Evolutionary conservation across 768 basidiomycete genomes (phyloP).

Genomic region (Pholiota microspora): DNA sequence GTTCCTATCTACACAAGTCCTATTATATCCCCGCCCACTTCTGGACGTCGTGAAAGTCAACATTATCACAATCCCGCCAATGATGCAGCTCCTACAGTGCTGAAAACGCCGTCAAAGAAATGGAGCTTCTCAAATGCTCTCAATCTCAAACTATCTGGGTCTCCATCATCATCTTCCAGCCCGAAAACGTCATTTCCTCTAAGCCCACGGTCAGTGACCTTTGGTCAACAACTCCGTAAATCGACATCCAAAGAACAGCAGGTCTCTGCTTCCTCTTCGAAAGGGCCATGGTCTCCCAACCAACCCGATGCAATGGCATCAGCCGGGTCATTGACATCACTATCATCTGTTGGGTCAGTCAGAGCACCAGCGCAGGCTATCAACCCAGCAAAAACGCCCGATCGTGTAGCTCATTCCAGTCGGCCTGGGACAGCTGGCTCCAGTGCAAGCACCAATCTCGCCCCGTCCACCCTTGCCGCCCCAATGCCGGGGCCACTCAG

Average conservation of each 20-base stretch:
- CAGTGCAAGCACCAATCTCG: constrained; percentile 68
- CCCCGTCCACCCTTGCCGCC: constrained; percentile 51
- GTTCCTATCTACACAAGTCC: constrained; percentile 41
- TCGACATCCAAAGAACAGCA: constrained; percentile 67
- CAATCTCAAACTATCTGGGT: constrained; percentile 69
- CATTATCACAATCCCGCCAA: constrained; percentile 38
- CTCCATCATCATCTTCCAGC: constrained; percentile 57
- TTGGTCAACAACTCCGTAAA: constrained; percentile 67
- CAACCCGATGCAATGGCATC: constrained; percentile 78
- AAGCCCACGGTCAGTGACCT: constrained; percentile 66
- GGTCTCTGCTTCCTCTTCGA: constrained; percentile 41
- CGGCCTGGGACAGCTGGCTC: constrained; percentile 70
- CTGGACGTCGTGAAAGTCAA: constrained; percentile 36
- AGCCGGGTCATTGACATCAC: constrained; percentile 70
- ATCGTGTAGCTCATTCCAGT: constrained; percentile 52
- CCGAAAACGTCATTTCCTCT: constrained; percentile 57
- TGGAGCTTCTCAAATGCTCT: constrained; percentile 92
- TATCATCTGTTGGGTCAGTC: constrained; percentile 71
- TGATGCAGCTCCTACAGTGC: constrained; percentile 43
- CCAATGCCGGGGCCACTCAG: constrained; percentile 64
- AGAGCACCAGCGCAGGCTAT: constrained; percentile 46
- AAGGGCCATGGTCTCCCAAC: constrained; percentile 61
- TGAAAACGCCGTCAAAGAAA: constrained; percentile 90
- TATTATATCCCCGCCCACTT: constrained; percentile 27
- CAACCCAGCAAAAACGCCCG: constrained; percentile 59